Base-by-base conservation (phyloP, 768 basidiomycete species). In the Mycena galericulata region DNA sequence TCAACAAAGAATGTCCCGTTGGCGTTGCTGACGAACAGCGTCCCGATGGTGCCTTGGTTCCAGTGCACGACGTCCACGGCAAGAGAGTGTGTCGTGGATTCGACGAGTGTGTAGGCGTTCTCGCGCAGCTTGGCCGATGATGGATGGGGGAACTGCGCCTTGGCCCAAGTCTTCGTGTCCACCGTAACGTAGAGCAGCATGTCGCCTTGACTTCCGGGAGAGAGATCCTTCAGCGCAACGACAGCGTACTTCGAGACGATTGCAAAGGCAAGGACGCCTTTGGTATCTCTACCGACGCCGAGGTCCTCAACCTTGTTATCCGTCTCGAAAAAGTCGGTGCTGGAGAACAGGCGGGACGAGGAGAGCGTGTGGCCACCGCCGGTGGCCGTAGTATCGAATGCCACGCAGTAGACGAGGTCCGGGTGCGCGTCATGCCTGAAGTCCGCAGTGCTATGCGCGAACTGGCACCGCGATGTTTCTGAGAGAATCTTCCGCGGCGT, bases 1-100 rank as follows among this genome's bases (percentile, higher is more conserved):
- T 96, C 88, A 14, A 95, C 92, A 76, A 98, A 99, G 79, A 89
- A 96, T 20, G 96, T 97, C 2, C 97, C 97, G 73, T 97, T 96
- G 36, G 93, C 94, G 79, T 98, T 97, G 80, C 92, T 94, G 58
- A 97, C 92, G 82, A 98, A 98, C 18, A 99, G 82, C 3, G 97
- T 98, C 3, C 97, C 97, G 46, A 97, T 88, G 4, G 80, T 76
- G 65, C 86, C 83, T 49, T 80, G 77, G 68, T 91, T 87, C 59
- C 90, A 88, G 10, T 93, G 59, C 97, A 36, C 88, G 51, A 98
- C 97, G 76, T 99, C 97, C 47, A 99, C 93, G 3, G 92, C 95
- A n/a, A 99, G 86, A 4, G 96, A 98, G 75, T 98, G 95, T 0
- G 91, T 90, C 7, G 95, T 96, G 4, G 91, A 92, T 79, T 98